Evolutionary conservation across 2,329 filamentous ascomycete species (phyloP).

Genomic region (Colletotrichum sp.): DNA sequence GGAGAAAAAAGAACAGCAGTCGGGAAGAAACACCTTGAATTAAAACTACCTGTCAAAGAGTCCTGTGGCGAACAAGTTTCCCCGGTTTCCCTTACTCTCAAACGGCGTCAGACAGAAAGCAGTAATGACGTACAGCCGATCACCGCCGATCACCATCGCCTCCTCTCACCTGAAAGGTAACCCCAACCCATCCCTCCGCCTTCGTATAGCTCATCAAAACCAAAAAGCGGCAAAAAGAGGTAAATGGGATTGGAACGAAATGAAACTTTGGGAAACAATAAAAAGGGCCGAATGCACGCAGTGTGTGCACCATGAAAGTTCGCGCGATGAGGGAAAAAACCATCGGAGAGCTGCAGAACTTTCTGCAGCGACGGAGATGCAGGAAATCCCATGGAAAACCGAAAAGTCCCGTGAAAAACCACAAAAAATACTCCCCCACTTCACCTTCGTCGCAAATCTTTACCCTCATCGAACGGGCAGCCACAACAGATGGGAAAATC

Average conservation of each 20-base stretch:
- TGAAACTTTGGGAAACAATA: neutral
- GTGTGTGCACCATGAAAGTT: neutral
- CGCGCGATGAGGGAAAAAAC: neutral
- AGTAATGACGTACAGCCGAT: constrained; percentile 14
- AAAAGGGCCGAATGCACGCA: neutral
- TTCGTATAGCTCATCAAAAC: neutral
- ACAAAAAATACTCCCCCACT: neutral
- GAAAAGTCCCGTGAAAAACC: neutral
- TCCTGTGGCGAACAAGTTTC: neutral
- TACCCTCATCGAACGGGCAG: neutral
- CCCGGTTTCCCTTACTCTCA: neutral
- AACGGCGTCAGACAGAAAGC: neutral
- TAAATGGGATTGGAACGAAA: neutral
- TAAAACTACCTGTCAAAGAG: neutral
- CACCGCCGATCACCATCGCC: constrained; percentile 19
- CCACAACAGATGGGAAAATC: neutral
- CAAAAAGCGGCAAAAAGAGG: neutral
- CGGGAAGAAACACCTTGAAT: neutral
- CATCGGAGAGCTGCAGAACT: neutral
- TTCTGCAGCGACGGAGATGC: neutral
- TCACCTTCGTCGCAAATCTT: neutral
- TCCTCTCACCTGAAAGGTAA: constrained; percentile 9
- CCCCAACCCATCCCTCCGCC: neutral
- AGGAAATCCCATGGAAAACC: neutral
- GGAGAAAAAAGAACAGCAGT: neutral